Base-by-base conservation (phyloP, 805 yeast genomes). In the Yamadazyma laniorum region DNA sequence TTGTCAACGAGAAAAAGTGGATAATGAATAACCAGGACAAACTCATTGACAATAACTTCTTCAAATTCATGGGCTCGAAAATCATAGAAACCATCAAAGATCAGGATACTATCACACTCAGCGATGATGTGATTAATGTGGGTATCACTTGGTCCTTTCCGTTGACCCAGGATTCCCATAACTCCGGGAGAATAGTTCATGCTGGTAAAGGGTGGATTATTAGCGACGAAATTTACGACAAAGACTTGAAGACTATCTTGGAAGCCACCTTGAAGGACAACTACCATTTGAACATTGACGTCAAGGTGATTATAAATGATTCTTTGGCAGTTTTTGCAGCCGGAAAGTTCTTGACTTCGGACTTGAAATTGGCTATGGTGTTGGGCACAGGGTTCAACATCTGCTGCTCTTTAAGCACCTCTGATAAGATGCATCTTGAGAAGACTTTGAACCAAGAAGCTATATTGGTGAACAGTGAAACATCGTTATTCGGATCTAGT, bases 361-460 rank as follows among this genome's bases (percentile, higher is more conserved):
- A 50, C 42, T 59, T 65, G 48, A 51, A 60, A 39, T 48, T 81
- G 31, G 83, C 85, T 0, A 47, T 82, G 47, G 84, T 82, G 3
- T 56, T 82, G 35, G 89, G 90, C 1, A 82, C 90, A 3, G 90
- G 90, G 1, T 56, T 77, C 37, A 82, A 82, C 48, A 55, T 77
- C 25, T 77, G 79, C 58, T 63, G 77, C 60, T 49, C 63, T 18
- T 23, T 39, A 5, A 55, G 61, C 22, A 34, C 43, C 1, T 27
- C 48, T 6, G 53, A 53, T 32, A 39, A 47, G 19, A 34, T 55
- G 18, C 51, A 50, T 14, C 13, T 28, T 6, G 34, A 40, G 18
- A 51, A 52, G 26, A 39, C 36, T 4, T 38, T 52, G 12, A 25
- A 32, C 16, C 41, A 40, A 18, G 30, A 37, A n/a, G 43, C 48